Evolutionary conservation across 345 rosid genomes (phyloP), one percentile per base, ranked within the genome.

Genomic region (Microcos paniculata): DNA sequence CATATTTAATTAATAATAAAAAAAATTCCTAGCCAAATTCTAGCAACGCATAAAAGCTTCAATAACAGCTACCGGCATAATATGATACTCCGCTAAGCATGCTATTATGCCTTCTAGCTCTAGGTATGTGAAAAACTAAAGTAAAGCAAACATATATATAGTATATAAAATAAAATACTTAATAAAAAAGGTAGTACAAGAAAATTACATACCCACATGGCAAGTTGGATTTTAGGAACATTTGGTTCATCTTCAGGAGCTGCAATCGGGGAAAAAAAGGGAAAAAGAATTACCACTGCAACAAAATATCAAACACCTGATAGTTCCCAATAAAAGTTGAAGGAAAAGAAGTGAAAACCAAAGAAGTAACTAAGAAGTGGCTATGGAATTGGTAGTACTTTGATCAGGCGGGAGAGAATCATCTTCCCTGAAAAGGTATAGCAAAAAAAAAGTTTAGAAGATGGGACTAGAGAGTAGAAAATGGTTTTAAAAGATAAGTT

Each of bases 171-270:
- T 4, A 4, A 18, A 9, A 35, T n/a, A 4, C 38, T 1, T 0
- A 6, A 21, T n/a, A 23, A 71, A 23, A 8, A 35, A 53, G 1
- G 35, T 30, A 30, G 21, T 2, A 52, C 40, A 46, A 68, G 66
- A 78, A 67, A 48, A 19, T 72, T 72, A 73, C 97, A 63, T 86
- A 96, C 99, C 98, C 97, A 92, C 97, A 91, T 92, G 14, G 97
- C 97, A 82, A 96, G 97, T 69, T 94, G 94, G 87, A 92, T 74
- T 74, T 75, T 90, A 18, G 96, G 91, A 76, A 38, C 84, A 30
- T 74, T 8, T 55, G 81, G 73, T 68, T 82, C 88, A 70, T 86
- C 92, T 82, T 88, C 97, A 70, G 87, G 81, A 56, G 74, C 95
- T 94, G 83, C 70, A 49, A 76, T 43, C 4, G 13, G 40, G 10